These are phyloP conservation scores for Plectosphaerella plurivora DNA, from an alignment of 2,329 filamentous ascomycete species.

Conservation along the genomic window DNA sequence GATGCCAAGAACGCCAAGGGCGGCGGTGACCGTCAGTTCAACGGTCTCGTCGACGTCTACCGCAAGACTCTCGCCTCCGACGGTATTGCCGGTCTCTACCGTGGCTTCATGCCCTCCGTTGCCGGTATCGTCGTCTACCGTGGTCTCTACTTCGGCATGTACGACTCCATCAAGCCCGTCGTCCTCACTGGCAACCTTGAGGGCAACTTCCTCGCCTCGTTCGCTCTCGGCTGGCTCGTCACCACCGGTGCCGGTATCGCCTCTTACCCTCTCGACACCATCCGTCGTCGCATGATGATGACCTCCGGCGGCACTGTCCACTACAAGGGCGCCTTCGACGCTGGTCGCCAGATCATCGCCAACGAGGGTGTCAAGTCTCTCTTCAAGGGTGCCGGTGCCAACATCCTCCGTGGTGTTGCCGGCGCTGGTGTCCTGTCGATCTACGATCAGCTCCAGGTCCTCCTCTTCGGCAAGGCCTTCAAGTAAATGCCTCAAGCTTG, in stretches of 20 bases:
- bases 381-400: slow-evolving; percentile 99
- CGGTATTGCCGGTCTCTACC: slow-evolving; percentile 99
- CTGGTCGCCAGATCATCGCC: slow-evolving; percentile 92
- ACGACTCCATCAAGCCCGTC: slow-evolving; percentile 99
- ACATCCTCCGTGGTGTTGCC: slow-evolving; percentile 99
- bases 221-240: slow-evolving; percentile 97
- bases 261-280: slow-evolving; percentile 99
- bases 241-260: slow-evolving; percentile 99
- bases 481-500: slow-evolving; percentile 38
- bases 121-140: slow-evolving; percentile 99
- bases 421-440: slow-evolving; percentile 99
- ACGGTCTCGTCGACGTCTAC: slow-evolving; percentile 99
- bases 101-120: slow-evolving; percentile 99
- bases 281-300: slow-evolving; percentile 99
- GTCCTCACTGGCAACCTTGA: slow-evolving; percentile 85
- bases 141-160: slow-evolving; percentile 99
- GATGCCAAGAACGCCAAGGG: slow-evolving; percentile 98
- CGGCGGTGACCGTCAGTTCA: slow-evolving; percentile 99
- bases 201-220: slow-evolving; percentile 99
- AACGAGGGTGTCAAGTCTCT: slow-evolving; percentile 97
- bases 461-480: slow-evolving; percentile 99
- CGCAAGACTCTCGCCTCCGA: slow-evolving; percentile 99
- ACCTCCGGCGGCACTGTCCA: slow-evolving; percentile 89
- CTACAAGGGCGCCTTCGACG: slow-evolving; percentile 96
- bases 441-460: slow-evolving; percentile 99